Evolutionary conservation across 768 basidiomycete genomes (phyloP), one percentile per base, ranked within the genome.

Genomic region (Cantharellus cinnabarinus): DNA sequence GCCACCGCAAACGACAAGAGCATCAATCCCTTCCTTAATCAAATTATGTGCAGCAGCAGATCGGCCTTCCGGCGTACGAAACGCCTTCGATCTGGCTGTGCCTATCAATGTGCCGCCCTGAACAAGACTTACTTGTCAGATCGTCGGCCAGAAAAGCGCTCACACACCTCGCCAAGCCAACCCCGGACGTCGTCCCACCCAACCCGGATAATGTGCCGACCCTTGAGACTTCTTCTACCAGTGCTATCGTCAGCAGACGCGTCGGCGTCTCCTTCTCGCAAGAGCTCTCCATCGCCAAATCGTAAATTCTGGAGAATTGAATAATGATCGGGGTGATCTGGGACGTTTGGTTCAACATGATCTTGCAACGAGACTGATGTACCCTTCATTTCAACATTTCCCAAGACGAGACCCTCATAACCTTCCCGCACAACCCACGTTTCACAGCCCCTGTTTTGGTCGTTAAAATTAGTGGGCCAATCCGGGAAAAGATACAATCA

Each of bases 161-260:
- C 5, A 59, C 79, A 59, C 64, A 83, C 89, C 77, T 95, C 80
- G 39, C 84, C 79, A 64, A 94, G 83, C 90, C 91, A 98, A 7
- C 89, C 89, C 53, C 89, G 75, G 40, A 98, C 94, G 69, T 99
- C 95, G 68, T 99, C 95, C 84, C 93, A 98, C 5, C 95, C 95
- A 2, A 94, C 94, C 58, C 89, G 77, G 29, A 98, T 85, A 64
- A 98, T 95, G 70, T 95, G 89, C 55, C 85, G 75, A 2, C 89
- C 90, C 67, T 88, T 91, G 66, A 99, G 77, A 2, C 82, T 81
- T 29, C 20, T 29, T 57, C 82, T 76, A 7, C 52, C 52, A 2
- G 71, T 66, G 61, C 76, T 79, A 68, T 91, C 89, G 10, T 81
- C 82, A 35, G 71, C 72, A 3, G 87, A 89, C 61, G 74, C 71